Evolutionary conservation across 164 flowering plant genomes (phyloP), one percentile per base, ranked within the genome.

Genomic region (Kalanchoe fedtschenkoi): DNA sequence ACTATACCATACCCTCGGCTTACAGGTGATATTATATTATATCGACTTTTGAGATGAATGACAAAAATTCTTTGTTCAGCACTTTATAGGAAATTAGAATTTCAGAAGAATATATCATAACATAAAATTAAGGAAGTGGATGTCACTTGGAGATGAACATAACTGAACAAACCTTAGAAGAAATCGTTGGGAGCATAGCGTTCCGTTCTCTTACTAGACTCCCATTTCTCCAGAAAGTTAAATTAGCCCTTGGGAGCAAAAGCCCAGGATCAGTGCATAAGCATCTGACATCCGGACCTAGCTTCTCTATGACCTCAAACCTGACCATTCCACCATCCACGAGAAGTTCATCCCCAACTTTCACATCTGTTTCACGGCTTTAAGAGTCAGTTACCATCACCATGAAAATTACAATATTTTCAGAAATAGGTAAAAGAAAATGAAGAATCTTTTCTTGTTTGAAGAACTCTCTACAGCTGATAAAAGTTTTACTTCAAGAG

Each of bases 271-370:
- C 97, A 33, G 77, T 78, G 69, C 97, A 91, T 78, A 76, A 78
- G 66, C 95, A 88, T 3, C 75, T 69, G 62, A 91, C 70, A 73
- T 84, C 93, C 61, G 71, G 79, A 32, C 93, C 97, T 59, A 81
- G 58, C 66, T 79, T 88, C 66, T 91, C 93, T 56, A 88, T 72
- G 19, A 91, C 97, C 70, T 83, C 83, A 77, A 90, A 90, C 57
- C 81, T 80, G 39, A 90, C 85, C 97, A 88, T 90, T 61, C 97
- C 97, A 70, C 93, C 97, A 72, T 91, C 97, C 68, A 91, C 74
- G 30, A 91, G 87, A 62, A 91, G 78, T 62, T 75, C 89, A 79
- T 91, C 97, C 42, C 96, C 97, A 71, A 84, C 82, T 22, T 56
- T 44, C 19, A 88, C 72, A 68, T 87, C 97, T 90, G 74, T 53